Evolutionary conservation across 208 protist genomes (phyloP).

Genomic region (Acanthamoeba culbertsoni): DNA sequence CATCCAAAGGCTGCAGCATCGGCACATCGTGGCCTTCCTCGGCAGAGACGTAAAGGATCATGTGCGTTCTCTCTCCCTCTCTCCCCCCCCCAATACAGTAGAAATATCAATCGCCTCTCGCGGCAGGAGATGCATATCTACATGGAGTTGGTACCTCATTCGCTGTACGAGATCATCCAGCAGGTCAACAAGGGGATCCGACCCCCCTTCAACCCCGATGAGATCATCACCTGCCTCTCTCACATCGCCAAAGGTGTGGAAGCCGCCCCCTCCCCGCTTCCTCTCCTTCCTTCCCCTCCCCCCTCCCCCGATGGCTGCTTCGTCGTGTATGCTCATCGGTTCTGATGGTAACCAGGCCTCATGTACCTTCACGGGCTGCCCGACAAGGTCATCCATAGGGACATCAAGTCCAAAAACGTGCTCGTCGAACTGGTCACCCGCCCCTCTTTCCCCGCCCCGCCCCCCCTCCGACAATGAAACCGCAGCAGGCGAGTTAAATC

Average conservation of each 20-base stretch:
- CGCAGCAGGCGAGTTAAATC: not conserved
- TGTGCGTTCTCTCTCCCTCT: not conserved
- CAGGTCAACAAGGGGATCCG: not conserved
- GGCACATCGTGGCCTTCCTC: conserved; percentile 7
- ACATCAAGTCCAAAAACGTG: conserved; percentile 38
- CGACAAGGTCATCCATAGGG: conserved; percentile 17
- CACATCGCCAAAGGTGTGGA: conserved; percentile 7
- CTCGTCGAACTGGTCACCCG: not conserved
- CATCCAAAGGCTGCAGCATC: not conserved
- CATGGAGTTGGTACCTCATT: conserved; percentile 23
- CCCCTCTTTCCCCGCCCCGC: not conserved
- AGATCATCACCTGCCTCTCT: conserved; percentile 17
- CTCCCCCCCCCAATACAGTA: not conserved
- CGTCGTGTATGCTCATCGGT: not conserved
- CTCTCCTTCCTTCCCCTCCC: not conserved
- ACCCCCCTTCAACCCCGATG: not conserved
- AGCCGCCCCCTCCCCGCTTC: not conserved
- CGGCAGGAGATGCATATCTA: not conserved
- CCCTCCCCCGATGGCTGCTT: not conserved
- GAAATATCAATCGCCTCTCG: not conserved
- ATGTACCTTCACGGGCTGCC: conserved; percentile 30
- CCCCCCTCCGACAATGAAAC: not conserved
- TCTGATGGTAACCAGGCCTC: not conserved
- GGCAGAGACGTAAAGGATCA: not conserved
- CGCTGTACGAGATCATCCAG: conserved; percentile 12